Base-by-base conservation (phyloP, 2,329 filamentous ascomycete genomes). In the Sarocladium kiliense region DNA sequence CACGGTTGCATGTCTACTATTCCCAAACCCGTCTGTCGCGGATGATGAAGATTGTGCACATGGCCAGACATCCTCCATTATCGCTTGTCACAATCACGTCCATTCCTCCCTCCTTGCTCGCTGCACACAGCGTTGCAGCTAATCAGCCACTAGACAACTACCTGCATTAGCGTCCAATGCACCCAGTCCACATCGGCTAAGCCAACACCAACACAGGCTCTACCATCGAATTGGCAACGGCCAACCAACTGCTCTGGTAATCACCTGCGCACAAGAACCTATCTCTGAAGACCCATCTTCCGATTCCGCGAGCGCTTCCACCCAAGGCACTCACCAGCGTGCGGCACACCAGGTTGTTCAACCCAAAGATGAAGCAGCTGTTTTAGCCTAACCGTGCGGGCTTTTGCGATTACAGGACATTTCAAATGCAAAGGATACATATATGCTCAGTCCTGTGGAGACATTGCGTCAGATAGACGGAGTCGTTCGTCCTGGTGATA, bases 81-180 rank as follows among this genome's bases (percentile, higher is more conserved):
- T 45, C 21, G 4, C 3, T 16, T 11, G 30, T 27, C 44, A 49
- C 44, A 32, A n/a, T 49, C 44, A 11, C 23, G 3, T 25, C 44
- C 44, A 49, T 30, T 11, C 23, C 44, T 30, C 37, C 37, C 37
- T 30, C n/a, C 7, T n/a, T n/a, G n/a, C n/a, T n/a, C n/a, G n/a
- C n/a, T 44, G 21, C 12, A 25, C 47, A 36, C 30, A 51, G 47
- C 47, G 47, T 51, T 51, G 47, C 47, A 36, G 47, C 30, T 51
- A 34, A 51, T 25, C 27, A 51, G 47, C 47, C 47, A 51, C 47
- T 51, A 51, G 47, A 21, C 47, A 51, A 36, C 26, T 51, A 18
- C 47, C 47, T 36, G 47, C 47, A 51, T 51, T 51, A 51, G 47
- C 47, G 47, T 36, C 30, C 16, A 19, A 34, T 34, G 47, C 26